Conservation (phyloP, 192 early-diverging fungal genomes). For the Allomyces javanicus region DNA sequence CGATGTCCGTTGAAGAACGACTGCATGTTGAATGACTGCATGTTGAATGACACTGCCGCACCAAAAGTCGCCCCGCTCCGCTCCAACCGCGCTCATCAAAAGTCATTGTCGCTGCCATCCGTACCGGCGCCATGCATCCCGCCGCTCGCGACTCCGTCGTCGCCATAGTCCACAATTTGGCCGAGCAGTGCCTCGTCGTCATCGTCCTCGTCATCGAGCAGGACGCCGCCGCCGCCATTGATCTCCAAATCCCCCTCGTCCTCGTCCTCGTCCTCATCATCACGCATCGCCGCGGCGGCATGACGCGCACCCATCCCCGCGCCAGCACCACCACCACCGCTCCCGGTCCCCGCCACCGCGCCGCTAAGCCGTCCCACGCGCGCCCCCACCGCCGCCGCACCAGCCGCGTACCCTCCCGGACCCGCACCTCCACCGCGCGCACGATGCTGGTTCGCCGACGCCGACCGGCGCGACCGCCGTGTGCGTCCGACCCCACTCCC, state of each 20-base stretch:
- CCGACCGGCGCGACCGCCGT: no score
- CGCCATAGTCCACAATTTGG: not conserved
- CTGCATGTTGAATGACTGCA: no score
- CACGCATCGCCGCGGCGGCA: not conserved
- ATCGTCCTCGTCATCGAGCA: conserved; percentile 1
- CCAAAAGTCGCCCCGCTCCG: no score
- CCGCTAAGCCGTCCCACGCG: not conserved
- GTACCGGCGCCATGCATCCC: not conserved
- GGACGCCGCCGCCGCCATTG: not conserved
- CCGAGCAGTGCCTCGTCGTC: not conserved
- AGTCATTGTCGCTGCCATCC: conserved; percentile 18
- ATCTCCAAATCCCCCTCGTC: not conserved
- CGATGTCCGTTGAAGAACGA: no score
- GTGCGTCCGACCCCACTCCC: no score
- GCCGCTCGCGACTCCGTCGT: not conserved
- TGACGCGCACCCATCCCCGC: not conserved
- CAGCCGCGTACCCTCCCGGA: no score
- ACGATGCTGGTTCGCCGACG: no score
- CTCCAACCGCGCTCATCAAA: conserved; percentile 4
- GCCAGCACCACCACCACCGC: not conserved
- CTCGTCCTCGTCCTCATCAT: not conserved
- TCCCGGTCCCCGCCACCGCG: not conserved
- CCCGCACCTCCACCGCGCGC: no score
- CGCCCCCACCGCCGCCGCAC: not conserved
- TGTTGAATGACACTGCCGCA: no score